Base-by-base conservation (phyloP, 345 rosid species). In the Acer campestre region DNA sequence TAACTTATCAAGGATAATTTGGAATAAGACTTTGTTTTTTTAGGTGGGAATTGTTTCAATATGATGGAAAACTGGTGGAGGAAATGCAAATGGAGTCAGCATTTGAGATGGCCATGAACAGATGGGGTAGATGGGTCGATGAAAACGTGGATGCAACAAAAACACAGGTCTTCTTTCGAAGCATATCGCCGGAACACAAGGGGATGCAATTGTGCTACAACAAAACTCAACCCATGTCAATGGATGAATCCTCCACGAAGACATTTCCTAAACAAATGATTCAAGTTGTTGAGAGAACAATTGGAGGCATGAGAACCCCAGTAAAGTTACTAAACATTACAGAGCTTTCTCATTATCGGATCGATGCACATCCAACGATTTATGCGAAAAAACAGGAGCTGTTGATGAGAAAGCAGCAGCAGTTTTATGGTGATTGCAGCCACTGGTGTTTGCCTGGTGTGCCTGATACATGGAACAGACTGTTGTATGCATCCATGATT, bases 391-490 rank as follows among this genome's bases (percentile, higher is more conserved):
- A 75, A 56, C 78, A 53, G 20, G 71, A 78, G 23, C 59, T 71
- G 13, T 51, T 67, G 66, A 53, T 62, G 7, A 68, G n/a, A n/a
- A 35, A 56, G 49, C 78, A 68, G 14, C 84, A 78, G 4, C 61
- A 76, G 53, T 10, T 53, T 44, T 72, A 65, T 1, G 76, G 84
- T 1, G 94, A 90, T 80, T 90, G 92, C 82, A 86, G 87, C 80
- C 94, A 90, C 59, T 87, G 90, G 92, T 87, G 93, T 66, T 80
- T 90, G 78, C 91, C 91, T 9, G 93, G 91, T 40, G 71, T 90
- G 16, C 92, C 92, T 10, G 94, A 87, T 70, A 83, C 90, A 5
- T 90, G 92, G 92, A 90, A 89, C 70, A 69, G 27, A 23, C 85
- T 88, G 5, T 22, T 88, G 20, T 86, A 88, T 44, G 89, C 86